phyloP scores from a whole-genome alignment of 1,139 yeast genomes.

The Zygosaccharomyces pseudobailii region DNA sequence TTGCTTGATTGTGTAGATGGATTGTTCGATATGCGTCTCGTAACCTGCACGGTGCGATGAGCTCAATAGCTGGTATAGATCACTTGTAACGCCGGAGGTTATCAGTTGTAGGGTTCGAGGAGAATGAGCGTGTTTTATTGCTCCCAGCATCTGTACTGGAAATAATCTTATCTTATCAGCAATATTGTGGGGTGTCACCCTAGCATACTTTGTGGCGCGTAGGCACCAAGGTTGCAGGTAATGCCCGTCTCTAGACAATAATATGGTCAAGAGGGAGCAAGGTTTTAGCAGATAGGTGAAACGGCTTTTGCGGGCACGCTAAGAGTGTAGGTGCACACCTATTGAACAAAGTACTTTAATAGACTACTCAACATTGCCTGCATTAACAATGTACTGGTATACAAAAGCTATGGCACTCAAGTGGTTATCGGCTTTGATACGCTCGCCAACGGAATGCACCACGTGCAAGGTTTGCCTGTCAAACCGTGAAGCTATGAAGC shows the following conservation, averaged over 20 bases:
- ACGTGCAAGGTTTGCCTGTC: conserved; percentile 17
- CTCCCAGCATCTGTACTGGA: background rate
- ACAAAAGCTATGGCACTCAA: conserved; percentile 53
- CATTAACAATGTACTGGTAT: conserved; percentile 41
- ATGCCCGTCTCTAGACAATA: too few species aligned
- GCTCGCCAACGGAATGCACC: conserved; percentile 55
- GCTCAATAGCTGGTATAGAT: too few species aligned
- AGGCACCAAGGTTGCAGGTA: too few species aligned
- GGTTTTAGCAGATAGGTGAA: too few species aligned
- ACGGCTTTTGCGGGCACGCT: too few species aligned
- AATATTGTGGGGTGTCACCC: background rate
- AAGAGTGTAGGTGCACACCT: too few species aligned
- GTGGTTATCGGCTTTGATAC: conserved; percentile 46
- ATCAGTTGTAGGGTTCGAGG: background rate
- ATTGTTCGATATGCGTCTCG: too few species aligned
- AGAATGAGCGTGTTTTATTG: background rate
- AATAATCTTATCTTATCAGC: background rate
- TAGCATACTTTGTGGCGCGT: background rate
- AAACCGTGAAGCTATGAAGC: conserved; percentile 40
- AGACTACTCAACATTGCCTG: background rate
- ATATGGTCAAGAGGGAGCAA: too few species aligned
- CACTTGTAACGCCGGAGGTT: too few species aligned
- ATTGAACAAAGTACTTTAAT: too few species aligned
- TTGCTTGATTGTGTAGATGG: too few species aligned
- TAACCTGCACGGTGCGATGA: too few species aligned